Base-by-base conservation (phyloP, 768 basidiomycete species). In the Pisolithus marmoratus region DNA sequence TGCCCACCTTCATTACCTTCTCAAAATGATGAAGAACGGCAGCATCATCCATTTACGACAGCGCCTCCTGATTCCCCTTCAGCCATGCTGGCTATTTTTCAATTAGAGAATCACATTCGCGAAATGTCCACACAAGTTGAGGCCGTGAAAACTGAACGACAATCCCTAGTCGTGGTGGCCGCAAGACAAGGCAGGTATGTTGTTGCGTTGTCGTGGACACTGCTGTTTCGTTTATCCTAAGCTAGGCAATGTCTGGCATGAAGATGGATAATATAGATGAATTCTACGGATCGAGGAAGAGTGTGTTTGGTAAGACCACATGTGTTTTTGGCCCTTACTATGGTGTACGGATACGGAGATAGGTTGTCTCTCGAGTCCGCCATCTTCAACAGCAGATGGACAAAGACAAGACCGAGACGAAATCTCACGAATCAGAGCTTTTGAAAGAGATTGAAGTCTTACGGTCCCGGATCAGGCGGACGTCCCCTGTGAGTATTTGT, bases 71-170 rank as follows among this genome's bases (percentile, higher is more conserved):
- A 43, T 5, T 44, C 64, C 6, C 49, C 58, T 19, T 42, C 49
- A 15, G 56, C 50, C 15, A 38, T 48, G 49, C 38, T 52, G 34
- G 61, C 63, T 11, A 65, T 67, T 43, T 57, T 54, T 3, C 65
- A 65, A 26, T 61, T 79, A 17, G 68, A 74, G 43, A 58, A 60
- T 26, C 70, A 76, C 38, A 68, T 79, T 43, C 62, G 56, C 8
- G 57, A 56, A 0, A 60, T 78, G 44, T 65, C 67, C 5, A 45
- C 62, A 11, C 66, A 68, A 41, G 62, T 75, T 23, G 70, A 75
- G 17, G 63, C 61, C 2, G 72, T 77, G 31, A 63, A 60, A 34
- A 53, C 63, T 12, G 78, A 79, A 52, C 63, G 74, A 38, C 59
- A 64, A 11, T 56, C 56, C 2, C 53, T 74, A 5, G 52, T 66